Evolutionary conservation across 495 filamentous ascomycete species (phyloP), one percentile per base, ranked within the genome.

Genomic region (Sordaria brevicollis): DNA sequence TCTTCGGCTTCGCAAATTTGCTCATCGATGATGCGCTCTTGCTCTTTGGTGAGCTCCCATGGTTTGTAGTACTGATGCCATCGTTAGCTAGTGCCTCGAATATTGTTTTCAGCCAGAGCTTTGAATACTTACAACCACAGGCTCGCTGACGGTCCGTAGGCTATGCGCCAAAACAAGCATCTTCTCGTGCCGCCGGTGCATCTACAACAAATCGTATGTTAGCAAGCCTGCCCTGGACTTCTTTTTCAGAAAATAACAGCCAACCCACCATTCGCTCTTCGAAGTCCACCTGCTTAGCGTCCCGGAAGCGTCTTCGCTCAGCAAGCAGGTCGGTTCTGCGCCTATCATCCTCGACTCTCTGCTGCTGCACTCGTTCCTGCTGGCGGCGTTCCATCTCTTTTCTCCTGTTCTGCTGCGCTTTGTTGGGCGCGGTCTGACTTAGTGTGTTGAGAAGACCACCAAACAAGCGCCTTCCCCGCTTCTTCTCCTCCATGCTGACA

Each of bases 361-460:
- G 91, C 72, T 87, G 81, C 75, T 91, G 89, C 49, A 91, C 83
- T 81, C 93, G 93, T 74, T 92, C 92, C 79, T 93, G 89, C 78
- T 95, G 92, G 76, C 91, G 91, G 76, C 89, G 90, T 81, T 98
- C 94, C 76, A 97, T 94, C 76, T 99, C 94, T 70, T 87, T 88
- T 67, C 94, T 88, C 73, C 89, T 90, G 79, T 88, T 92, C 74
- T 92, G 90, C 75, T 86, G 84, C 35, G 82, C 13, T 13, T 57
- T 78, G 74, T 78, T 85, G 41, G 92, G 87, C 74, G 87, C 83
- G 65, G 86, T 91, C 83, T 95, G 92, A 77, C 91, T 94, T 70
- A 98, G 87, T 67, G 93, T 94, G 77, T 90, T 93, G 73, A 97
- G 83, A 74, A 97, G 80, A 67, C 89, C 93, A 67, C 95, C 95